phyloP scores from a whole-genome alignment of 129 eudicot genomes.

The Flaveria sonorensis region DNA sequence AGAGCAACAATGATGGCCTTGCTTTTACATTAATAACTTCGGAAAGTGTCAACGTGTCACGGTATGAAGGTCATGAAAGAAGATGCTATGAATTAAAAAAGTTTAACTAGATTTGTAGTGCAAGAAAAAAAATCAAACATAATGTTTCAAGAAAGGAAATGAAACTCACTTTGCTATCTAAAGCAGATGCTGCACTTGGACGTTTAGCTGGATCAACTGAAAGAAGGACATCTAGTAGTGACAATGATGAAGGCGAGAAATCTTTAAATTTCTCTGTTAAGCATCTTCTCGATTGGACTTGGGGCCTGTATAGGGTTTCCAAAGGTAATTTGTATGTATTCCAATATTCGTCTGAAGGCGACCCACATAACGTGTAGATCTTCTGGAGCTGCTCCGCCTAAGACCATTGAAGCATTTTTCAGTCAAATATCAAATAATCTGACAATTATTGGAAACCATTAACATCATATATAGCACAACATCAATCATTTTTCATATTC shows the following conservation, averaged over 20 bases:
- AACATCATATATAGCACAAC: too few species aligned
- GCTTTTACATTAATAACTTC: too few species aligned
- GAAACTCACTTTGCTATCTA: background rate
- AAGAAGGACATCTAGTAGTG: background rate
- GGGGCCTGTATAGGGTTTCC: background rate
- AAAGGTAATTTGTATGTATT: background rate
- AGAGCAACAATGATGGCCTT: too few species aligned
- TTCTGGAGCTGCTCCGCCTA: background rate
- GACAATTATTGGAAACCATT: too few species aligned
- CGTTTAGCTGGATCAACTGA: constrained; percentile 8
- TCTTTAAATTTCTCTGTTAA: background rate
- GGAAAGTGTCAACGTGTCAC: too few species aligned
- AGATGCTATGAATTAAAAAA: too few species aligned
- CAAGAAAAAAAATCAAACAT: too few species aligned
- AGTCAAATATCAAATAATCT: background rate
- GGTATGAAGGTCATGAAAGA: too few species aligned
- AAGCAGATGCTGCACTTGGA: background rate
- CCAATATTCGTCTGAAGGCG: constrained; percentile 6
- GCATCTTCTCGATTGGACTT: background rate
- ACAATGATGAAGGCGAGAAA: constrained; percentile 2
- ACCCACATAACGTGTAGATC: background rate
- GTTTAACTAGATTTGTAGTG: too few species aligned
- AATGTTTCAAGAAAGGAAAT: background rate
- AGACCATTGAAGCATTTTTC: background rate
- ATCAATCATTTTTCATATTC: too few species aligned